Base-by-base conservation (phyloP, 1,139 yeast species). In the Yamadazyma songkhlaensis region DNA sequence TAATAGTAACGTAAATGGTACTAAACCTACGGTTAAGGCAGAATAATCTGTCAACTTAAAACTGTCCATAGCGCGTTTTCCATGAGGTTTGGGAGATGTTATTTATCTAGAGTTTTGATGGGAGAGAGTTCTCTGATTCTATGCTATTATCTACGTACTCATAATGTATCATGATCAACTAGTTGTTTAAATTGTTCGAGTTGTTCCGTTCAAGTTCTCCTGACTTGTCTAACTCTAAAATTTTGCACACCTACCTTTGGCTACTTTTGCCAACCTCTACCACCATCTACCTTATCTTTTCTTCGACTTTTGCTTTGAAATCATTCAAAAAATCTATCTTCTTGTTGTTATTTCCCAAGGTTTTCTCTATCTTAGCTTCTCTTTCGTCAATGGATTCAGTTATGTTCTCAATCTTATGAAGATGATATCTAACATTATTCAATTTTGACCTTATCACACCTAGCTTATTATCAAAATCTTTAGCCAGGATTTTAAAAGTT, bases 1-100 rank as follows among this genome's bases (percentile, higher is more conserved):
- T 55, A 51, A 68, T 29, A 40, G 62, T 17, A 61, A 68, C 52
- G 76, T 59, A 59, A 86, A 86, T 20, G 81, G 64, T 7, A 69
- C 52, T 26, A 84, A 60, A 2, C 95, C 94, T 4, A 78, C 72
- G 1, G 89, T 73, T 33, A 85, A 60, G 1, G 92, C 94, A 3
- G 90, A 85, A 30, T 51, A 53, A n/a, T 46, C 25, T 9, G 38
- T n/a, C 17, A 39, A 30, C 8, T 34, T 25, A n/a, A 34, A 23
- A 14, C 26, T 33, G 12, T 17, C 20, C 20, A 17, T 17, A 17
- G 20, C 20, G 20, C 20, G 20, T 17, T 17, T 17, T 17, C 20
- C 20, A 17, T 17, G 4, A 17, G 20, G 6, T 17, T 4, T 4
- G 20, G 20, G 6, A 17, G 20, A 6, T 6, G 6, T 4, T 4